Base-by-base conservation (phyloP, 805 yeast genomes). In the Lipomyces yamadae region DNA sequence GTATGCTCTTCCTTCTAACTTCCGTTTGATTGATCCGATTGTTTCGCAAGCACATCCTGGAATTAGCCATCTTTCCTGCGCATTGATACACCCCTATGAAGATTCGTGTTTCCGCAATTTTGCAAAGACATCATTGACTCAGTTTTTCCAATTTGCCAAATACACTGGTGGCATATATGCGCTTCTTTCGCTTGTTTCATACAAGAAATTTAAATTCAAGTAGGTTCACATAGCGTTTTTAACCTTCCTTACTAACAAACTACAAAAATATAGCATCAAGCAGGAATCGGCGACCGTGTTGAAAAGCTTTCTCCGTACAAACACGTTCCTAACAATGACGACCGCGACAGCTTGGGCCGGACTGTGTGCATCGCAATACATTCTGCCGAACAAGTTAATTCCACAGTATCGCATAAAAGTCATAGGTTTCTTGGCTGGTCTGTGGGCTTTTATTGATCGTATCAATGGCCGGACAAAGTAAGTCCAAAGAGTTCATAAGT, bases 361-460 rank as follows among this genome's bases (percentile, higher is more conserved):
- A 11, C 73, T 80, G 18, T 80, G 78, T 39, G 67, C 76, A 29
- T 69, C 76, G 35, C 80, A 79, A 65, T 63, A 66, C 61, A 13
- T 79, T 61, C 69, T 80, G 29, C 76, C 78, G 32, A 72, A 72
- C 63, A 70, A 66, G 39, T 63, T 77, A 48, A 24, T 59, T 76
- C 81, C 62, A 15, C 68, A 67, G 18, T 64, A 69, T 18, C 78
- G 83, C n/a, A 77, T 76, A 74, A 69, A 78, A 33, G 54, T 79
- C 48, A 77, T 80, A 64, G 83, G 82, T n/a, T 75, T 78, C 66
- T 62, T 77, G 54, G 77, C 80, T n/a, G 83, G 83, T 2, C 73
- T 79, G 57, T 79, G 81, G 81, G 79, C 81, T 1, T 72, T 76
- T 35, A 56, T 78, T 32, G 80, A 77, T 68, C 78, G 74, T 59